A percentile compares a stretch with the other conserved stretches of the same genome.
phyloP scores from a whole-genome alignment of 177 flowering plant species.

The Tripterygium wilfordii region DNA sequence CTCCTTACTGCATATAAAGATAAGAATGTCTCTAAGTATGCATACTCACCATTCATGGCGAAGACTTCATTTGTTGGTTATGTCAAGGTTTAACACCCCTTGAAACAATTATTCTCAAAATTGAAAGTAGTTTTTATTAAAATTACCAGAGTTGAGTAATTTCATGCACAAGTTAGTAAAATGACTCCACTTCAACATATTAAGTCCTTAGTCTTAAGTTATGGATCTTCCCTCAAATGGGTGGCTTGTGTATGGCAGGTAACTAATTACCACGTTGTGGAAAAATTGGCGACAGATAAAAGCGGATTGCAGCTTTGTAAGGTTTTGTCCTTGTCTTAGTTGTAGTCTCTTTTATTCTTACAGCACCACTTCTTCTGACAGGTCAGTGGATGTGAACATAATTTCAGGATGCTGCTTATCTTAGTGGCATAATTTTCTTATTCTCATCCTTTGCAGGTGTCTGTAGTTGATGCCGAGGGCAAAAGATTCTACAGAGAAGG shows the following conservation, averaged over 20 bases:
- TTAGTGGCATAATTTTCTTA: neutral
- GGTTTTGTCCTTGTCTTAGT: constrained; percentile 31
- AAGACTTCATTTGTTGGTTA: too few species aligned
- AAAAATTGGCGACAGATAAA: constrained; percentile 69
- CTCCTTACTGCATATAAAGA: too few species aligned
- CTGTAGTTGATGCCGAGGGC: constrained; percentile 53
- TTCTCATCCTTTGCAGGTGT: constrained; percentile 34
- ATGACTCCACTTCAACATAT: too few species aligned
- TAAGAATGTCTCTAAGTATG: too few species aligned
- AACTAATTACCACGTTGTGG: constrained; percentile 93
- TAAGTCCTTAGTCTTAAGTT: too few species aligned
- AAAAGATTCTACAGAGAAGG: constrained; percentile 52
- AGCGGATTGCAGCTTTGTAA: constrained; percentile 80
- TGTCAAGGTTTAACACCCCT: too few species aligned
- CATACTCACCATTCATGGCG: too few species aligned
- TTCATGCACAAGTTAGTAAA: too few species aligned
- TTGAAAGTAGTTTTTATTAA: too few species aligned
- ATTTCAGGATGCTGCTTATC: neutral
- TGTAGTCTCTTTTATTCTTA: constrained; percentile 1
- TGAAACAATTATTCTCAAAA: too few species aligned
- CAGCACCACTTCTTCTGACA: neutral
- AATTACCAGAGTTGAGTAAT: too few species aligned
- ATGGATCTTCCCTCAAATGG: too few species aligned
- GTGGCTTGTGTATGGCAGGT: constrained; percentile 40
- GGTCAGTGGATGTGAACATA: neutral